These are phyloP conservation scores for Lentinula edodes DNA, from an alignment of 768 basidiomycete species.

Conservation along the genomic window DNA sequence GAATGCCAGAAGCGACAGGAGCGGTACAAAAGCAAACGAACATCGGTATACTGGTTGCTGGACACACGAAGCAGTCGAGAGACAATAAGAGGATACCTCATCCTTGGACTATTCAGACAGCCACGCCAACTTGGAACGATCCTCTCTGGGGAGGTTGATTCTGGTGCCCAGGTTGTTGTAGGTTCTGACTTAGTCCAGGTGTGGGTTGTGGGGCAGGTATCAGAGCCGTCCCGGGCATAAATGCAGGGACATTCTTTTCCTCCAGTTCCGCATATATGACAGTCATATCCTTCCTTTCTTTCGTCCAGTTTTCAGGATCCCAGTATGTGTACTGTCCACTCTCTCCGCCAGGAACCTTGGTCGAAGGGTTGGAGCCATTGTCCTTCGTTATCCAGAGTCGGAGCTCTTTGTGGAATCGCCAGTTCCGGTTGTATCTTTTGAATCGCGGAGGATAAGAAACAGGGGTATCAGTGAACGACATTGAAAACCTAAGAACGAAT, in stretches of 20 bases:
- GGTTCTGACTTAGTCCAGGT: conserved; percentile 35
- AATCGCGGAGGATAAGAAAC: conserved; percentile 7
- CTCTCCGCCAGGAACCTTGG: conserved; percentile 77
- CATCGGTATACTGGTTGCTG: background rate
- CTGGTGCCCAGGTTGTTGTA: conserved; percentile 20
- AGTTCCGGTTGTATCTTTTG: conserved; percentile 84
- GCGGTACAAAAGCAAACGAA: background rate
- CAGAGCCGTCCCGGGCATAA: conserved; percentile 45
- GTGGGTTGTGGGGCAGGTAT: conserved; percentile 30
- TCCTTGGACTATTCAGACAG: background rate
- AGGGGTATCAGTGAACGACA: background rate
- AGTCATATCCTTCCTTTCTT: conserved; percentile 73
- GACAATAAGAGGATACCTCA: background rate
- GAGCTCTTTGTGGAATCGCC: conserved; percentile 94
- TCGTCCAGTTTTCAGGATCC: conserved; percentile 76
- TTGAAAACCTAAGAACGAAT: conserved; percentile 26
- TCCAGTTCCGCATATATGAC: conserved; percentile 71
- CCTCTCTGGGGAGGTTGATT: background rate
- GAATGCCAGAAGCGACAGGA: background rate
- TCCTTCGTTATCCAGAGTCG: conserved; percentile 86
- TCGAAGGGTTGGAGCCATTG: conserved; percentile 66
- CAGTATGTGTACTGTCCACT: conserved; percentile 88
- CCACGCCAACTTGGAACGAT: conserved; percentile 5
- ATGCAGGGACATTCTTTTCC: conserved; percentile 65
- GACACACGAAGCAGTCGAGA: background rate